Percentiles rank a stretch among this genome's conserved stretches.
These are phyloP conservation scores for Kodamaea suecica DNA, from an alignment of 1,139 yeast genomes.

Conservation along the genomic window DNA sequence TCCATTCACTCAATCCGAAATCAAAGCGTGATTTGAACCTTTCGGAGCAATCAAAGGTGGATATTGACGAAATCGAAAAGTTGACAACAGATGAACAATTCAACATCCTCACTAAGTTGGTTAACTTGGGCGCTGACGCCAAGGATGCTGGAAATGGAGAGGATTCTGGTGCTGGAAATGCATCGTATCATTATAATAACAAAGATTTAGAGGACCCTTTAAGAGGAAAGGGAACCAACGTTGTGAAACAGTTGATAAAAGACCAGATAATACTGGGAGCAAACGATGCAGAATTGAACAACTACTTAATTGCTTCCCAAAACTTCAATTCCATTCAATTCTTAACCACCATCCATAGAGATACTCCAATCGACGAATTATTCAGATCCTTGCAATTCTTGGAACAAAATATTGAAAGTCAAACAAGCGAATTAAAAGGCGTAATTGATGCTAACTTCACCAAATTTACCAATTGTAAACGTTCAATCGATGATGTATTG, in stretches of 20 bases:
- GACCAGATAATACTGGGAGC: constrained; percentile 37
- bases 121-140: constrained; percentile 13
- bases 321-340: constrained; percentile 69
- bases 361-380: constrained; percentile 65
- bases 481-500: constrained; percentile 42
- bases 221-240: constrained; percentile 45
- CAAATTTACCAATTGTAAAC: constrained; percentile 73
- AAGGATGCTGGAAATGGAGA: constrained; percentile 6
- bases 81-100: constrained; percentile 31
- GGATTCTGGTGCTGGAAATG: background rate
- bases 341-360: constrained; percentile 65
- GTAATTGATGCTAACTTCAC: constrained; percentile 74
- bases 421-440: constrained; percentile 61
- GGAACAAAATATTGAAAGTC: constrained; percentile 59
- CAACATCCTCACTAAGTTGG: constrained; percentile 25
- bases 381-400: constrained; percentile 53
- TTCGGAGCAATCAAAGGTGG: constrained; percentile 17
- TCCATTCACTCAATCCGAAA: constrained; percentile 25
- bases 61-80: constrained; percentile 23
- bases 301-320: constrained; percentile 68
- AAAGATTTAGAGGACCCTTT: constrained; percentile 49
- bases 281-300: constrained; percentile 42
- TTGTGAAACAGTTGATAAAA: constrained; percentile 41
- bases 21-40: constrained; percentile 21
- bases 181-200: constrained; percentile 5